Base-by-base conservation (phyloP, 2,329 filamentous ascomycete species). In the Pezicula radicicola region DNA sequence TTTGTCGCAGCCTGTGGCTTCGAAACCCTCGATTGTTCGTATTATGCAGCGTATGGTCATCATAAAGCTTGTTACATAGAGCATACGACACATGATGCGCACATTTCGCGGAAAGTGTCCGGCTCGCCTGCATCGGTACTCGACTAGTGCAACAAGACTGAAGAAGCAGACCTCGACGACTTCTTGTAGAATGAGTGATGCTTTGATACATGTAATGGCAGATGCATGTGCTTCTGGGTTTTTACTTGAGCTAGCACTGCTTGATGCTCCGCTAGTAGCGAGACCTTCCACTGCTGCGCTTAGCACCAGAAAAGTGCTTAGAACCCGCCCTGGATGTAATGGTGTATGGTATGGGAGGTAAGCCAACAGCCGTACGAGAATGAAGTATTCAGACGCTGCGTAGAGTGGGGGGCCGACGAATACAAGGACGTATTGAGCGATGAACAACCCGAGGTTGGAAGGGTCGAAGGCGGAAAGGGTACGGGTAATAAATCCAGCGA, bases 281-380 rank as follows among this genome's bases (percentile, higher is more conserved):
- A 71, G 56, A 33, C 53, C 53, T 53, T 72, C 69, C 1, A 70
- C 67, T 0, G 60, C 53, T 7, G 63, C 66, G 13, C 69, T 67
- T 4, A 70, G 56, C 41, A 69, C 69, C 49, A 71, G 53, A 57
- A 72, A 72, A 46, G 66, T 59, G 42, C 63, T 62, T 5, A 68
- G 52, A n/a, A 70, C 64, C 1, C 67, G 66, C 44, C 61, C 57
- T 16, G 69, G 70, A 44, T 70, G 63, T 7, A 71, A 55, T 2
- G 68, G 62, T n/a, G 69, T 61, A 46, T 70, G 65, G 66, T 68
- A 68, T 3, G 69, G 69, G 6, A 70, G 57, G 51, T 72, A 71
- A 54, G 66, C 61, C 66, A 70, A 64, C 9, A 72, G 54, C 25
- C 68, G 62, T 6, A 67, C 69, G 33, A 72, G 59, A 21, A 70